Conservation (phyloP, 495 filamentous ascomycete species). For the Aspergillus sclerotioniger region DNA sequence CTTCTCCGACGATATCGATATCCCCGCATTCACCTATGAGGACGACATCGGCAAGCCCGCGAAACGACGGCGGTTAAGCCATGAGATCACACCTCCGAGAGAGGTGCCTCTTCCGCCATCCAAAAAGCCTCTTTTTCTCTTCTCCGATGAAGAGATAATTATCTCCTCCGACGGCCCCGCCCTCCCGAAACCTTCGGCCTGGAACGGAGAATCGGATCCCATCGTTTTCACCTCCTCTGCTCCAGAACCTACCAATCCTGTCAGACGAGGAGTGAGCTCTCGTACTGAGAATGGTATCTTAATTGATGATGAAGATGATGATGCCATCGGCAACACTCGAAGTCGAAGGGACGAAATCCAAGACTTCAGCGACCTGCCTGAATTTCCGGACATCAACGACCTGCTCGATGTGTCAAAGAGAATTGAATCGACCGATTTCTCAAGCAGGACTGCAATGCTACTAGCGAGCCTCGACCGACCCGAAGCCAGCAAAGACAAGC, state of each 20-base stretch:
- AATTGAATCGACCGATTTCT: conserved; percentile 22
- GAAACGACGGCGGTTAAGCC: conserved; percentile 44
- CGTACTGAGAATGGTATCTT: conserved; percentile 28
- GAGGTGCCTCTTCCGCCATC: not conserved
- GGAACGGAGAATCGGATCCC: conserved; percentile 44
- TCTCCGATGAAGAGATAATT: conserved; percentile 39
- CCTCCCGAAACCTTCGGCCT: conserved; percentile 11
- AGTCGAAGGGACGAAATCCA: conserved; percentile 32
- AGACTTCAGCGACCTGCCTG: conserved; percentile 40
- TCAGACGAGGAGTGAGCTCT: not conserved
- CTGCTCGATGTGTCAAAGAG: conserved; percentile 15
- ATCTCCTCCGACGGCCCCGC: conserved; percentile 21
- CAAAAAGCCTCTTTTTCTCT: conserved; percentile 27
- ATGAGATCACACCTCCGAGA: conserved; percentile 12
- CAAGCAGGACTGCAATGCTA: conserved; percentile 40
- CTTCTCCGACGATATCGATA: conserved; percentile 53
- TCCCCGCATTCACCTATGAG: conserved; percentile 34
- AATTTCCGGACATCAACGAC: conserved; percentile 32
- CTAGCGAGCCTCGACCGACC: conserved; percentile 30
- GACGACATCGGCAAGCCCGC: conserved; percentile 31
- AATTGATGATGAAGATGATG: conserved; percentile 38
- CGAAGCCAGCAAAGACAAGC: conserved; percentile 5
- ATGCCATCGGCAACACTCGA: conserved; percentile 11
- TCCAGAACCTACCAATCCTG: conserved; percentile 18
- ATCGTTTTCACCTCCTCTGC: conserved; percentile 55